Percentiles rank a stretch among this genome's conserved stretches.
phyloP scores from a whole-genome alignment of 768 basidiomycete genomes.

The Agrocybe chaxingu region DNA sequence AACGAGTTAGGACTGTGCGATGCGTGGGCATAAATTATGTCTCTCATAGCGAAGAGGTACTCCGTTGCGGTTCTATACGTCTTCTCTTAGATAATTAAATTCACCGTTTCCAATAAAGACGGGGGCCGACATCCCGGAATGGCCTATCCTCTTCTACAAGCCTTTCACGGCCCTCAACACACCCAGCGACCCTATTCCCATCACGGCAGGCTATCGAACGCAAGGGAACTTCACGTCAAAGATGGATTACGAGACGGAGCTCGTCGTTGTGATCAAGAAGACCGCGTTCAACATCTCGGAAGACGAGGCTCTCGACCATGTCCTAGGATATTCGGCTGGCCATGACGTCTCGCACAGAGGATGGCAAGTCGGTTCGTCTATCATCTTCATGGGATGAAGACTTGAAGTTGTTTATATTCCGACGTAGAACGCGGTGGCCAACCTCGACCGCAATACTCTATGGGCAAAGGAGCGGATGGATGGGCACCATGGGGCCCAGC shows the following conservation, averaged over 20 bases:
- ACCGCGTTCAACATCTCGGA: constrained; percentile 39
- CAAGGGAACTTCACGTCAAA: constrained; percentile 36
- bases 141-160: constrained; percentile 35
- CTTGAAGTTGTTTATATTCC: not conserved
- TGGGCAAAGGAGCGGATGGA: constrained; percentile 41
- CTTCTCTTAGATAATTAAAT: too few relatives aligned
- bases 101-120: constrained; percentile 15
- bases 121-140: constrained; percentile 29
- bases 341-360: constrained; percentile 42
- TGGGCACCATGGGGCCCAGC: constrained; percentile 42
- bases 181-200: constrained; percentile 31
- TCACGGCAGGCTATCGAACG: constrained; percentile 34
- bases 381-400: not conserved
- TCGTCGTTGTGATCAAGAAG: constrained; percentile 42
- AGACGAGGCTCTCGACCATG: constrained; percentile 37
- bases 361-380: constrained; percentile 31
- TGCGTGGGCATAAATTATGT: constrained; percentile 35
- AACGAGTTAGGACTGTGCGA: constrained; percentile 31
- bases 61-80: not conserved
- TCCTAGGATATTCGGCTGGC: constrained; percentile 37
- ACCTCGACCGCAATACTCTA: constrained; percentile 39
- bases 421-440: constrained; percentile 31
- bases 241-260: constrained; percentile 41
- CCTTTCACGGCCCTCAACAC: constrained; percentile 35
- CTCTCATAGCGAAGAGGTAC: constrained; percentile 30